Conservation (phyloP, 192 early-diverging fungal genomes). For the Funneliformis geosporum region DNA sequence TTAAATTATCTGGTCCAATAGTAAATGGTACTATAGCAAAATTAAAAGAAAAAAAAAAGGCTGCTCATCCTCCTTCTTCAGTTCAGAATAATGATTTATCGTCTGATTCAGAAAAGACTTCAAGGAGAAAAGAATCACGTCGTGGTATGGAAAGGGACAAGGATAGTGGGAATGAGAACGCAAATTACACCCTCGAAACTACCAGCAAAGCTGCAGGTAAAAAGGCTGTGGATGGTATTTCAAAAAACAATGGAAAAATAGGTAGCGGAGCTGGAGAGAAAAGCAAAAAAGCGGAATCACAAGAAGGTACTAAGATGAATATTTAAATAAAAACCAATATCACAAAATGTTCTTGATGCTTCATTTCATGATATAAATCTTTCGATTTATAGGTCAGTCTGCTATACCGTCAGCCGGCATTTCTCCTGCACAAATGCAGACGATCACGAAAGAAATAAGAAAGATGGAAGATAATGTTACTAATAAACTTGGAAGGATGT, state of each 20-base stretch:
- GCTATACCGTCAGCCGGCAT: neutral
- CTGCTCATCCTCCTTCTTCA: constrained; percentile 5
- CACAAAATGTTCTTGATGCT: neutral
- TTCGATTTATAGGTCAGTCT: neutral
- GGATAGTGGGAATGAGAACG: constrained; percentile 33
- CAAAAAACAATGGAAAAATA: constrained; percentile 15
- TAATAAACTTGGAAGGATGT: constrained; percentile 34
- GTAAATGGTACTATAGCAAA: constrained; percentile 49
- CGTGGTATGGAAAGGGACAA: constrained; percentile 33
- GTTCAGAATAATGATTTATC: constrained; percentile 4
- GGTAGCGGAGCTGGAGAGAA: constrained; percentile 14
- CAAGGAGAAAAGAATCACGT: constrained; percentile 8
- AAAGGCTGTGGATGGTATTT: constrained; percentile 1
- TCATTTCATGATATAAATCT: neutral
- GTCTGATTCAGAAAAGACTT: constrained; percentile 26
- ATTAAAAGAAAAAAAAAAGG: constrained; percentile 47
- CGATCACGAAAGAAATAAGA: constrained; percentile 29
- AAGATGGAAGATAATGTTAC: constrained; percentile 36
- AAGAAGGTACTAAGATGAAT: neutral
- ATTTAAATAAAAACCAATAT: neutral
- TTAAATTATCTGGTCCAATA: constrained; percentile 44
- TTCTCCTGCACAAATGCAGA: constrained; percentile 14
- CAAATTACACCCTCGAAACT: neutral
- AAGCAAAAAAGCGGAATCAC: neutral
- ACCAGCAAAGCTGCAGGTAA: neutral